These are phyloP conservation scores for Colletotrichum euphorbiae DNA, from an alignment of 2,329 filamentous ascomycete species.

Conservation along the genomic window DNA sequence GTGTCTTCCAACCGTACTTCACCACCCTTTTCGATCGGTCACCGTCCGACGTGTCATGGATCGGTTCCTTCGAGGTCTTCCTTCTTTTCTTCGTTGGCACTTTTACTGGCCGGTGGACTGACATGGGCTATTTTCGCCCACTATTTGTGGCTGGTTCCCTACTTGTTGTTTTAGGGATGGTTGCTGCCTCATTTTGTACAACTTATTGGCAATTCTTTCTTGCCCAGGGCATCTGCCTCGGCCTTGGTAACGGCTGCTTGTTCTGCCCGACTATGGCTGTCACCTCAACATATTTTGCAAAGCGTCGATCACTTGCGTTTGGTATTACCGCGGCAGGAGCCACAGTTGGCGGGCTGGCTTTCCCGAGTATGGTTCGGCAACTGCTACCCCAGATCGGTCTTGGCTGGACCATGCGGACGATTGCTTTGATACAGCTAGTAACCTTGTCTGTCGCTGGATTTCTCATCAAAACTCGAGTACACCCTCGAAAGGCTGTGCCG, in stretches of 20 bases:
- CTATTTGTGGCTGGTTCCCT: conserved; percentile 54
- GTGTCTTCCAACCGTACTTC: conserved; percentile 67
- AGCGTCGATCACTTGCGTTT: conserved; percentile 68
- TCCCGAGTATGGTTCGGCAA: conserved; percentile 67
- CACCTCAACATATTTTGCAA: conserved; percentile 74
- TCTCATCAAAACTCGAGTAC: conserved; percentile 56
- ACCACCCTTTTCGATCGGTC: conserved; percentile 54
- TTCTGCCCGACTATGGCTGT: conserved; percentile 75
- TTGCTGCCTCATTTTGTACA: conserved; percentile 56
- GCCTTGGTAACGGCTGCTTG: conserved; percentile 70
- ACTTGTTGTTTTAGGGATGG: conserved; percentile 59
- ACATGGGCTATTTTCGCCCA: conserved; percentile 63
- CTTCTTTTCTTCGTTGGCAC: conserved; percentile 66
- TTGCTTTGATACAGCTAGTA: conserved; percentile 69
- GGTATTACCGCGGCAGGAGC: conserved; percentile 72
- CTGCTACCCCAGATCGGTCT: conserved; percentile 69
- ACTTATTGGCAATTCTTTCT: conserved; percentile 68
- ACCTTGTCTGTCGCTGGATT: conserved; percentile 53
- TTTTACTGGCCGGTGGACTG: conserved; percentile 63
- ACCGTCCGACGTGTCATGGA: conserved; percentile 66
- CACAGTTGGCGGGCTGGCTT: conserved; percentile 66
- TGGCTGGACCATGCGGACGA: conserved; percentile 66
- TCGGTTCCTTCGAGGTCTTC: conserved; percentile 66
- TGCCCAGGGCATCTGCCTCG: conserved; percentile 65
- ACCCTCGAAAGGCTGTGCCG: conserved; percentile 53